Base-by-base conservation (phyloP, 1,284 basidiomycete genomes). In the Salmacisia buchloeana region DNA sequence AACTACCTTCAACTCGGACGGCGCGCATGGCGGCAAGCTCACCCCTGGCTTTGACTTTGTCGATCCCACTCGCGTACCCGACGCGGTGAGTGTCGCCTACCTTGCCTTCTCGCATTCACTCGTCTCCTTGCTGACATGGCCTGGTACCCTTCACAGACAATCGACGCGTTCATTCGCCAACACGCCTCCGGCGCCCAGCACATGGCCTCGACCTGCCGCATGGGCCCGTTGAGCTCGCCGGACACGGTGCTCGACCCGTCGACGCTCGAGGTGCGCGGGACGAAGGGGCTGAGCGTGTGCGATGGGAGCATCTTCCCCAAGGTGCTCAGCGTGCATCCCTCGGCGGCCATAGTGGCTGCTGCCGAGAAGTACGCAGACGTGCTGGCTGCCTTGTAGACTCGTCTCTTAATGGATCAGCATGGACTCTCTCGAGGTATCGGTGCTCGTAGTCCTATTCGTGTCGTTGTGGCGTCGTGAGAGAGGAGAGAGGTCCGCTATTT, bases 281-380 rank as follows among this genome's bases (percentile, higher is more conserved):
- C 58, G 1, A 64, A 70, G 18, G 69, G 72, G 2, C 54, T 75
- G n/a, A 56, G 65, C 27, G 72, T 75, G 2, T 73, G 69, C 60
- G 73, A 75, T 46, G 73, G 68, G 4, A 69, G 66, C 39, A 67
- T 73, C 63, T 73, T 75, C 66, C 73, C 73, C 0, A 65, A 71
- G 43, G 70, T 72, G 57, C 69, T 71, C 39, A 70, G 70, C 45
- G 69, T 65, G 12, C 73, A 75, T 52, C 73, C 73, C 6, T 68
- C 70, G 4, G 69, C 69, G 2, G 64, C 66, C 1, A 66, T 73
- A 38, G 66, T 74, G 52, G 72, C 72, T 0, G n/a, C 38, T 18
- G 72, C 69, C 1, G 72, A 74, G 52, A 72, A 69, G 64, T 62
- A 66, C 6, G 61, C 70, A 2, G 71, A 69, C 21, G 10, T 67